These are phyloP conservation scores for Aspergillus floridensis DNA, from an alignment of 2,329 filamentous ascomycete species.

Conservation along the genomic window DNA sequence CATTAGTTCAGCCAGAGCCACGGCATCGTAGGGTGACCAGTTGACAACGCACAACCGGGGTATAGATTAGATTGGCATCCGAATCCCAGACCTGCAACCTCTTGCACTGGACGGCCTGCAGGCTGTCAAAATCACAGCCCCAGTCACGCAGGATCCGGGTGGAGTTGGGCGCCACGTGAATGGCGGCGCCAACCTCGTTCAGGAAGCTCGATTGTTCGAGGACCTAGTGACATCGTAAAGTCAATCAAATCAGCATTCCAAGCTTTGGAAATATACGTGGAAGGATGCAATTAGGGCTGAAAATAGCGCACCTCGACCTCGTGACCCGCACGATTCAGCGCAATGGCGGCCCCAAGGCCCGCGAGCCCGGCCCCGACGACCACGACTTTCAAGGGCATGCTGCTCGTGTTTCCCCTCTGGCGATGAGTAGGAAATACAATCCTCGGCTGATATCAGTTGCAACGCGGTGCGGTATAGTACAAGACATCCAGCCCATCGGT, in stretches of 20 bases:
- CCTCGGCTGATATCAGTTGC: too few relatives aligned
- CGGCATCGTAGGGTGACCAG: too few relatives aligned
- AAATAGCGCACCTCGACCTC: constrained; percentile 21
- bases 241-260: neutral
- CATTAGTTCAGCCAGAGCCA: too few relatives aligned
- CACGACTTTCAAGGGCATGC: constrained; percentile 10
- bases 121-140: constrained; percentile 25
- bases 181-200: constrained; percentile 35
- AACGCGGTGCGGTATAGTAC: too few relatives aligned
- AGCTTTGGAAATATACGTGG: too few relatives aligned
- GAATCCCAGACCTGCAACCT: constrained; percentile 13
- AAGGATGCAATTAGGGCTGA: too few relatives aligned
- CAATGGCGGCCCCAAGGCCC: constrained; percentile 11
- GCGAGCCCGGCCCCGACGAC: constrained; percentile 12
- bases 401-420: neutral
- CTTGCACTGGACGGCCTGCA: constrained; percentile 16
- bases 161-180: constrained; percentile 33
- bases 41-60: neutral
- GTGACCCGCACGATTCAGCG: constrained; percentile 15
- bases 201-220: constrained; percentile 31
- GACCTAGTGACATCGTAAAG: constrained; percentile 1
- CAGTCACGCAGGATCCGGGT: constrained; percentile 27
- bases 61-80: neutral
- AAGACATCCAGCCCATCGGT: too few relatives aligned
- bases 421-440: too few relatives aligned